A percentile compares a stretch with the other conserved stretches of the same genome.
These are phyloP conservation scores for Fraxinus americana DNA, from an alignment of 257 asterid species.

Conservation along the genomic window DNA sequence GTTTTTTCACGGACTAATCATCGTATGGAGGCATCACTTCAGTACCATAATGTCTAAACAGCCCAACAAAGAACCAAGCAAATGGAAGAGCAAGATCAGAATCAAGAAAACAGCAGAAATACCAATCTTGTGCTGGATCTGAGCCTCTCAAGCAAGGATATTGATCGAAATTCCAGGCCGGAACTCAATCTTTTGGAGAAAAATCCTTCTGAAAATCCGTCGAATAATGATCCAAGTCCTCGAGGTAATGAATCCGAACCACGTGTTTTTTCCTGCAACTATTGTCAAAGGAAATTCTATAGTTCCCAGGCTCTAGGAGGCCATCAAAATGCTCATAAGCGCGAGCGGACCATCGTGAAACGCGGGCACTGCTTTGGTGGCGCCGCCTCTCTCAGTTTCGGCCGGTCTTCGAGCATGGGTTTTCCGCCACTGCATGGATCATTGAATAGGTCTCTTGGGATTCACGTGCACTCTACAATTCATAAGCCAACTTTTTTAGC, in stretches of 20 bases:
- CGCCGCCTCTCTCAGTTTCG: slow-evolving; percentile 21
- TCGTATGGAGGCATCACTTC: slow-evolving; percentile 38
- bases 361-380: slow-evolving; percentile 36
- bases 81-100: slow-evolving; percentile 14
- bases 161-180: slow-evolving; percentile 26
- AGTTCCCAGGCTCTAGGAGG: slow-evolving; percentile 98
- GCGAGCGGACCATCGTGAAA: slow-evolving; percentile 79
- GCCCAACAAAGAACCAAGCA: slow-evolving; percentile 12
- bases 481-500: slow-evolving; percentile 47
- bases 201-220: slow-evolving; percentile 6
- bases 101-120: slow-evolving; percentile 20
- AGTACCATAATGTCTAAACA: slow-evolving; percentile 23
- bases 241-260: slow-evolving; percentile 31
- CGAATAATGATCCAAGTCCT: neutral
- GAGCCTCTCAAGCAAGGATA: slow-evolving; percentile 43
- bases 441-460: slow-evolving; percentile 53
- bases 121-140: slow-evolving; percentile 49
- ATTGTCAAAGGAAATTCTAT: slow-evolving; percentile 76
- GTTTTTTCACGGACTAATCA: slow-evolving; percentile 18
- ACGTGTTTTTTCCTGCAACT: slow-evolving; percentile 81
- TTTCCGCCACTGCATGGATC: slow-evolving; percentile 75
- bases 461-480: slow-evolving; percentile 70
- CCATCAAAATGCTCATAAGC: slow-evolving; percentile 93
- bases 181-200: slow-evolving; percentile 44
- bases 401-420: slow-evolving; percentile 53